Percentiles rank a stretch among this genome's conserved stretches.
These are phyloP conservation scores for Kokia cookei DNA, from an alignment of 441 rosid genomes.

Conservation along the genomic window DNA sequence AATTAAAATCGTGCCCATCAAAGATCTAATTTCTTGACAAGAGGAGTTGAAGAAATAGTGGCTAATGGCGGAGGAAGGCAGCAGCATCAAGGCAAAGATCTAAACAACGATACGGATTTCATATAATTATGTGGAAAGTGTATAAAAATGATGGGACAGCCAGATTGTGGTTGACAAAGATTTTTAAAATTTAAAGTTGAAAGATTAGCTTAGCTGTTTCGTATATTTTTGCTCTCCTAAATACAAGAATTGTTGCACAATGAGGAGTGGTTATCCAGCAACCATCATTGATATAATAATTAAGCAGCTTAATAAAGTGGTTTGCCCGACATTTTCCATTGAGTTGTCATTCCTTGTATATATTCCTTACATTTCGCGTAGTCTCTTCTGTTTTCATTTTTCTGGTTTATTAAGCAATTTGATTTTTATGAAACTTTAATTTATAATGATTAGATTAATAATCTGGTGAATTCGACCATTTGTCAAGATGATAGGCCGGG, in stretches of 20 bases:
- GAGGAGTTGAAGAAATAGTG: background rate
- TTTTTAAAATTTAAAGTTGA: background rate
- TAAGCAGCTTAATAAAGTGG: background rate
- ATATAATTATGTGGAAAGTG: background rate
- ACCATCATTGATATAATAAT: background rate
- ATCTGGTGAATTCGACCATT: too few relatives aligned
- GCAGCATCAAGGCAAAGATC: background rate
- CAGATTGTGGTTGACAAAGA: background rate
- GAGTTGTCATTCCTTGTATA: background rate
- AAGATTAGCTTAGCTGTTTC: conserved; percentile 22
- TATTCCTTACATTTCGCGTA: too few relatives aligned
- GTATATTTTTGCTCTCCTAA: background rate
- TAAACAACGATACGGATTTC: background rate
- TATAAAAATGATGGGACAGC: background rate
- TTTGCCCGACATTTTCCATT: background rate
- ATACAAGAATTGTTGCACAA: background rate
- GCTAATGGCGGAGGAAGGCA: background rate
- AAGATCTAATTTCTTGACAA: background rate
- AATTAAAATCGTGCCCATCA: background rate
- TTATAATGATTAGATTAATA: too few relatives aligned
- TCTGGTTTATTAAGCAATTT: too few relatives aligned
- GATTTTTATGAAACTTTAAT: too few relatives aligned
- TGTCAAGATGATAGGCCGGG: too few relatives aligned
- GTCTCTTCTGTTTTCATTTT: too few relatives aligned
- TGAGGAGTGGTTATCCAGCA: background rate